Evolutionary conservation across 1,284 basidiomycete genomes (phyloP).

Genomic region (Prillingera fragicola): DNA sequence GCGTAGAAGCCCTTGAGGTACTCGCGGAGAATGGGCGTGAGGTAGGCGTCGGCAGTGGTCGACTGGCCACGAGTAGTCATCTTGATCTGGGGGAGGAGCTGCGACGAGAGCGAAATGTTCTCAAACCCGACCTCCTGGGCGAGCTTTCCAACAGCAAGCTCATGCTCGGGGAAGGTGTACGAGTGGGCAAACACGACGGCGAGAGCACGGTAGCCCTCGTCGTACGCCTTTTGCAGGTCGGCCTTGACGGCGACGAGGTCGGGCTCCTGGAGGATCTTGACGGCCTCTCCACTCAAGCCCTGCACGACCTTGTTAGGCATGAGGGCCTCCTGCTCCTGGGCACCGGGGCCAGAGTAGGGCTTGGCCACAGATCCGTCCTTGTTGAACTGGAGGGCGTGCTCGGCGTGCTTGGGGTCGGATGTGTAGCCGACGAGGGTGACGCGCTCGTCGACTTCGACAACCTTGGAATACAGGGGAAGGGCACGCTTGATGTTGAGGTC

Average conservation of each 20-base stretch:
- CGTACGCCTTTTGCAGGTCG: conserved; percentile 65
- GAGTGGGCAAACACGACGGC: conserved; percentile 84
- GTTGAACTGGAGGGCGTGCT: conserved; percentile 69
- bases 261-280: conserved; percentile 73
- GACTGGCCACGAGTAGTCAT: conserved; percentile 90
- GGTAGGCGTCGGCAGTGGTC: conserved; percentile 91
- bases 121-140: conserved; percentile 73
- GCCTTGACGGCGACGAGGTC: conserved; percentile 33
- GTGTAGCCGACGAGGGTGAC: conserved; percentile 73
- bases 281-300: conserved; percentile 86
- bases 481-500: conserved; percentile 46
- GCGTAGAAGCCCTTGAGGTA: conserved; percentile 91
- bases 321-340: conserved; percentile 12
- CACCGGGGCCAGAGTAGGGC: conserved; percentile 58
- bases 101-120: conserved; percentile 81
- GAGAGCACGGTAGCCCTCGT: conserved; percentile 71
- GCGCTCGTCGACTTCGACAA: conserved; percentile 53
- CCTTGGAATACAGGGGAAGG: conserved; percentile 49
- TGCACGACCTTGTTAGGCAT: conserved; percentile 54
- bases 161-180: conserved; percentile 58
- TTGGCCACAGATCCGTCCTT: conserved; percentile 58
- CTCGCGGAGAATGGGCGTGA: conserved; percentile 78
- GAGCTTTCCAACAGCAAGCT: conserved; percentile 64
- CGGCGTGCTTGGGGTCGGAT: conserved; percentile 72
- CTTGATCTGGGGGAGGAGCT: conserved; percentile 85